Evolutionary conservation across 148 eudicot species (phyloP), one percentile per base, ranked within the genome.

Genomic region (Polygonum maritimum): DNA sequence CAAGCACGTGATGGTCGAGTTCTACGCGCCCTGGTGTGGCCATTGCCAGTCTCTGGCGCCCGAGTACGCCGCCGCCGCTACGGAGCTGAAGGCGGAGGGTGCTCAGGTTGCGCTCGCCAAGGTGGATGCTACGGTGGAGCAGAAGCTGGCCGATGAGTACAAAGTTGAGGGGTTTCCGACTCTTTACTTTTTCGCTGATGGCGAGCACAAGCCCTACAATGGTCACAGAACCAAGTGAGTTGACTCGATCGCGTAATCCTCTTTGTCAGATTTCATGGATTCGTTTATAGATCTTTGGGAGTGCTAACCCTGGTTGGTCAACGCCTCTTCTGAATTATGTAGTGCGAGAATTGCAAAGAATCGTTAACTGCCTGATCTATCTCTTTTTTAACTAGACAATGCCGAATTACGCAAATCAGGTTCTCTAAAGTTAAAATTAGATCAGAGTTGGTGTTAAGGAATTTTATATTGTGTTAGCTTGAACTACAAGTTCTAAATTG

Each of bases 1-100:
- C 45, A 82, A 77, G 85, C 81, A 83, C 44, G 92, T 89, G 77
- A 86, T 94, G 98, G 98, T 92, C 41, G 86, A 94, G 82, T 94
- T 92, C 76, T 94, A 94, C 81, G 97, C 98, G 19, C 95, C 98
- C 5, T 94, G 97, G 97, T 92, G 98, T 78, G 95, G 91, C 13
- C 91, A 94, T 74, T 94, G 98, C 76, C 86, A 87, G 85, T 75
- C 92, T 11, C 65, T 94, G 78, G 88, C 88, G 33, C 96, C 98
- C 55, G 98, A 92, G 80, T 94, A 88, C 26, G 95, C 97, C 2
- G 83, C 86, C 7, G 97, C 96, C 0, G 98, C 97, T 5, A 83
- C 87, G 14, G 91, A 88, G 85, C 78, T 94, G 76, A 94, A 91
- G 84, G 84, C 51, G 48, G 87, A 65, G 69, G 87, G 75, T 2